Evolutionary conservation across 768 basidiomycete genomes (phyloP).

Genomic region (Ramaria rubella): DNA sequence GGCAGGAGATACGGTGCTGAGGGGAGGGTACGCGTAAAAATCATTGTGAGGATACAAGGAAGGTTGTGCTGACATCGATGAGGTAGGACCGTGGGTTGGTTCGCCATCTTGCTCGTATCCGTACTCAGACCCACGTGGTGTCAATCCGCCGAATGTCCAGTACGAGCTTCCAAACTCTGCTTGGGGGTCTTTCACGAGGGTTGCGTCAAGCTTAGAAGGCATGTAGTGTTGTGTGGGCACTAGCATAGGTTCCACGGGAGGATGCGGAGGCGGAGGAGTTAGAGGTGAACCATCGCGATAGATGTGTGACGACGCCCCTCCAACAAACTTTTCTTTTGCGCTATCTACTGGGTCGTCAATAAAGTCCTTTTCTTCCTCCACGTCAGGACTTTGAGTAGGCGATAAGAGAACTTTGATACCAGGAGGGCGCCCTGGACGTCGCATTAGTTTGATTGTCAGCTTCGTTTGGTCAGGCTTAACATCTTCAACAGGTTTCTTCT

Average conservation of each 20-base stretch:
- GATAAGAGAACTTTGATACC: neutral
- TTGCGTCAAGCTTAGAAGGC: neutral
- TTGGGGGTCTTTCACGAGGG: neutral
- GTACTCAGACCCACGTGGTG: neutral
- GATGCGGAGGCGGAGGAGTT: neutral
- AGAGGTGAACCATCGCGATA: neutral
- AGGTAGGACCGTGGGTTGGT: neutral
- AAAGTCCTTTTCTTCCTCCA: neutral
- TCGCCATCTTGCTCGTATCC: neutral
- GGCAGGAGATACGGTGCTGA: neutral
- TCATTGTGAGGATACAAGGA: neutral
- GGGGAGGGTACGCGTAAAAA: neutral
- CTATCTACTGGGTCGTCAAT: too few species aligned
- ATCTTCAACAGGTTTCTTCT: neutral
- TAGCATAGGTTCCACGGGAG: neutral
- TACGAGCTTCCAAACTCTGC: neutral
- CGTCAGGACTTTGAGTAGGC: neutral
- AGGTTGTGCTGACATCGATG: neutral
- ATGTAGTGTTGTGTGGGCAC: neutral
- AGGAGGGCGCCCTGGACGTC: neutral
- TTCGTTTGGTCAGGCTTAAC: too few species aligned
- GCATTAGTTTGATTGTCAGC: neutral
- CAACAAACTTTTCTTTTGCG: too few species aligned
- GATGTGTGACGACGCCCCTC: neutral
- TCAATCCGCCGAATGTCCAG: neutral